Conservation (phyloP, 2,329 filamentous ascomycete species). For the Alternaria infectoria region DNA sequence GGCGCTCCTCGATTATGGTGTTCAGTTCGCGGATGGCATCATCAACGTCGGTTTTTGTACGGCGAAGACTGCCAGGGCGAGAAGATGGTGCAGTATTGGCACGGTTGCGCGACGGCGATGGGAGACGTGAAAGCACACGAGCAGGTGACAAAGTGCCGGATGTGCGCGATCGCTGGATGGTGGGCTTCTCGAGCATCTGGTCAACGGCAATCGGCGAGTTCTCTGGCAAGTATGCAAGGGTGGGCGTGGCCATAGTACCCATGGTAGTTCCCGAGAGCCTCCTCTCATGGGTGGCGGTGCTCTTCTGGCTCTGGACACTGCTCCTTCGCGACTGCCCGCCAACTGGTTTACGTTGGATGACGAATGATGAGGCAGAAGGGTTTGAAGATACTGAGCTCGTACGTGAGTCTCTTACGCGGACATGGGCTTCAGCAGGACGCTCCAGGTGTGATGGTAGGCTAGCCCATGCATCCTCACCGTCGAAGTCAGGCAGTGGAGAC, state of each 20-base stretch:
- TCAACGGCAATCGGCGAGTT: constrained; percentile 28
- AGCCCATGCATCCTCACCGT: constrained; percentile 35
- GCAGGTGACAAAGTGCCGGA: constrained; percentile 29
- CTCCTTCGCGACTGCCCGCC: constrained; percentile 35
- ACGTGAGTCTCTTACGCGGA: constrained; percentile 40
- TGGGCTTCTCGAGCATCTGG: constrained; percentile 25
- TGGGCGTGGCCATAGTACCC: constrained; percentile 31
- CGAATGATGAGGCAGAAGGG: constrained; percentile 30
- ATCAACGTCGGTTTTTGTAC: constrained; percentile 50
- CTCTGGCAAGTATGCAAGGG: constrained; percentile 32
- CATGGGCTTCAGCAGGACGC: constrained; percentile 41
- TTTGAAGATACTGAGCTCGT: constrained; percentile 37
- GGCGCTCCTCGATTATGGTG: constrained; percentile 56
- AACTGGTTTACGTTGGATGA: constrained; percentile 44
- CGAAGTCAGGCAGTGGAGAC: constrained; percentile 50
- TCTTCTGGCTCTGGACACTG: constrained; percentile 38
- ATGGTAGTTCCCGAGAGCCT: constrained; percentile 30
- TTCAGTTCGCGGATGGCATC: constrained; percentile 57
- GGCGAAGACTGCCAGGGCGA: constrained; percentile 46
- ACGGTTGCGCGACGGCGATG: constrained; percentile 44
- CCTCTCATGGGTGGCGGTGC: constrained; percentile 25
- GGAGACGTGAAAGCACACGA: constrained; percentile 37
- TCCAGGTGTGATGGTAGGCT: constrained; percentile 32
- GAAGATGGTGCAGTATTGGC: constrained; percentile 44
- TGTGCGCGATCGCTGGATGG: constrained; percentile 37